phyloP scores from a whole-genome alignment of 2,329 filamentous ascomycete genomes.

The Cytospora piceicola region DNA sequence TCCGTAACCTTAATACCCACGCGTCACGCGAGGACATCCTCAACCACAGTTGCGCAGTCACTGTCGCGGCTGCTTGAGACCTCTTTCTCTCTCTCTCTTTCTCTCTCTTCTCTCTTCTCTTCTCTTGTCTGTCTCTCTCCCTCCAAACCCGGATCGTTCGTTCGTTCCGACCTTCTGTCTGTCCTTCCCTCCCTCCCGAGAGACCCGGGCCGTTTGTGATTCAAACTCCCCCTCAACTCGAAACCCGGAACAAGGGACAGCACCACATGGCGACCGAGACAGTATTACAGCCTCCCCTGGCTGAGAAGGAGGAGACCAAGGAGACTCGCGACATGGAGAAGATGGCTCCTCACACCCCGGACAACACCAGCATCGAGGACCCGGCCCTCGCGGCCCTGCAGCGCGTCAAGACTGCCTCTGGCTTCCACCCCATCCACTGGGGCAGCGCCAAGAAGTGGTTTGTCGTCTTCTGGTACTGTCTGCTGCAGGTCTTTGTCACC shows the following conservation, averaged over 20 bases:
- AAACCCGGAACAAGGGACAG: neutral
- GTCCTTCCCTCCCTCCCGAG: neutral
- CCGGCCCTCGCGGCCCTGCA: constrained; percentile 36
- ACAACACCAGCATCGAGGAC: constrained; percentile 30
- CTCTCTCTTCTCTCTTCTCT: neutral
- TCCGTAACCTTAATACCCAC: constrained; percentile 7
- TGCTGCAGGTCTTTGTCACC: constrained; percentile 44
- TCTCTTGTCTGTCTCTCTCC: too few species aligned
- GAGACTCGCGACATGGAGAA: constrained; percentile 27
- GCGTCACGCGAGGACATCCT: constrained; percentile 18
- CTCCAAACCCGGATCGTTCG: too few species aligned
- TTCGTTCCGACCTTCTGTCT: too few species aligned
- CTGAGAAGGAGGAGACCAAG: constrained; percentile 10
- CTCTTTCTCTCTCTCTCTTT: too few species aligned
- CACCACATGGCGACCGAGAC: constrained; percentile 11
- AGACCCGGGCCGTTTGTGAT: neutral
- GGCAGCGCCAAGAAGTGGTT: constrained; percentile 38
- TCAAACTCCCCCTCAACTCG: neutral
- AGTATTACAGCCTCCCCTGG: constrained; percentile 5
- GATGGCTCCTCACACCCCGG: constrained; percentile 14
- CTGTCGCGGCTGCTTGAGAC: too few species aligned
- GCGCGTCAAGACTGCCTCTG: constrained; percentile 35
- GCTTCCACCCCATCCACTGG: constrained; percentile 39
- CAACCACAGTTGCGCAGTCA: neutral
- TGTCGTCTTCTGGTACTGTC: constrained; percentile 37